Evolutionary conservation across 768 basidiomycete species (phyloP).

Genomic region (Naematelia aurantialba): DNA sequence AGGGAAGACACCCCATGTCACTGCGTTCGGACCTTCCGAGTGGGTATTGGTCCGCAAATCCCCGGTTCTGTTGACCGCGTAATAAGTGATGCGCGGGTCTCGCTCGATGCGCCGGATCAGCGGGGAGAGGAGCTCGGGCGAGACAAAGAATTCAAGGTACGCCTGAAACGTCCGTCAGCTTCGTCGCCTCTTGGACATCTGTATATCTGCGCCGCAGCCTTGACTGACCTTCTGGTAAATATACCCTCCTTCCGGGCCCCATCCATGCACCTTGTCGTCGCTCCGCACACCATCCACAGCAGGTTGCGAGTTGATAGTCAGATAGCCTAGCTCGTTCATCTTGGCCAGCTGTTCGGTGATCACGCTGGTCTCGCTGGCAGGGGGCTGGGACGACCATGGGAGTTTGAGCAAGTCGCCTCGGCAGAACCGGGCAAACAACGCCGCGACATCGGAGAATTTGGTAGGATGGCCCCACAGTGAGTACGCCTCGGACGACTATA

Average conservation of each 20-base stretch:
- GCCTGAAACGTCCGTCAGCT: slow-evolving; percentile 57
- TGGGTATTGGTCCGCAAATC: slow-evolving; percentile 92
- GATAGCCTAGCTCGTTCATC: slow-evolving; percentile 86
- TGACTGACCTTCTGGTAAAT: slow-evolving; percentile 82
- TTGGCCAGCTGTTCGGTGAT: slow-evolving; percentile 52
- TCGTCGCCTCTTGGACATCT: not conserved
- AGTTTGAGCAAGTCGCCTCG: slow-evolving; percentile 45
- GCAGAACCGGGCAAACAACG: slow-evolving; percentile 50
- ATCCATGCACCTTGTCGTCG: slow-evolving; percentile 79
- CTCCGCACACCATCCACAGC: slow-evolving; percentile 86
- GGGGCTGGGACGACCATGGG: slow-evolving; percentile 50
- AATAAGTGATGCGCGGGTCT: slow-evolving; percentile 87
- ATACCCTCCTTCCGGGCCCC: slow-evolving; percentile 91
- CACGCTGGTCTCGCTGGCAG: slow-evolving; percentile 50
- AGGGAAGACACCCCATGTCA: slow-evolving; percentile 97
- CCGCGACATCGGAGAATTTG: slow-evolving; percentile 40
- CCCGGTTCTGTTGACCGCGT: slow-evolving; percentile 92
- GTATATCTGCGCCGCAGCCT: not conserved
- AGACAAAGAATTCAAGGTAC: slow-evolving; percentile 92
- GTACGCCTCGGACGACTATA: slow-evolving; percentile 39
- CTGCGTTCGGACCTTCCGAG: slow-evolving; percentile 94
- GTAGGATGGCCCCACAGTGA: slow-evolving; percentile 45
- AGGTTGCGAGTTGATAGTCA: slow-evolving; percentile 96
- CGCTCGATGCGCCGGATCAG: slow-evolving; percentile 78
- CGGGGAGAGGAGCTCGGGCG: slow-evolving; percentile 65